Conservation (phyloP, 2,329 filamentous ascomycete genomes). For the Chlorencoelia australis region DNA sequence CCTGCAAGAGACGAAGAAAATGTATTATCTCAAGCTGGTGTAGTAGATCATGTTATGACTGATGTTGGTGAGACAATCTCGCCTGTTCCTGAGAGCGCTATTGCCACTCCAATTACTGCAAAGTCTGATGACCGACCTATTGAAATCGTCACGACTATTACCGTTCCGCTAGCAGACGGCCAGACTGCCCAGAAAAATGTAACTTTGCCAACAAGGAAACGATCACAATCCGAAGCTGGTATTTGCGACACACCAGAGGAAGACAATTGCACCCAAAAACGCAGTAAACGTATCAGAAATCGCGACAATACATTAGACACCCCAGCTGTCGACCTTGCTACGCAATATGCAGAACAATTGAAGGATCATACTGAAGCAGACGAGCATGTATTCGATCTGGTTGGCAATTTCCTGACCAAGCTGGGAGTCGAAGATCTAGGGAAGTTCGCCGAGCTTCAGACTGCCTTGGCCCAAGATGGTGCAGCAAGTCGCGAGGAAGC, state of each 20-base stretch:
- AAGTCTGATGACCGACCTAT: slow-evolving; percentile 14
- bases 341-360: slow-evolving; percentile 43
- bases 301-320: slow-evolving; percentile 44
- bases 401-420: slow-evolving; percentile 19
- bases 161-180: slow-evolving; percentile 16
- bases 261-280: slow-evolving; percentile 46
- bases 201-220: slow-evolving; percentile 38
- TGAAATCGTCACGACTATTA: slow-evolving; percentile 16
- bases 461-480: slow-evolving; percentile 14
- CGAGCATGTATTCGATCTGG: slow-evolving; percentile 23
- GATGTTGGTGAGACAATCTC: slow-evolving; percentile 18
- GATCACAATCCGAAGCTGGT: slow-evolving; percentile 53
- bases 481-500: slow-evolving; percentile 13
- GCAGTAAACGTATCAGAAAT: slow-evolving; percentile 55
- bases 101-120: slow-evolving; percentile 10
- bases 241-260: slow-evolving; percentile 46
- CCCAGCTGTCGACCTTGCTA: slow-evolving; percentile 37
- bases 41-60: slow-evolving; percentile 21
- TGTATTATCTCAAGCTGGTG: background rate
- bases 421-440: slow-evolving; percentile 25
- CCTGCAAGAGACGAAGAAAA: slow-evolving; percentile 11
- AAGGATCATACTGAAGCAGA: slow-evolving; percentile 28
- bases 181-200: slow-evolving; percentile 9
- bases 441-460: slow-evolving; percentile 20
- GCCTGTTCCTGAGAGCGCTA: slow-evolving; percentile 13